These are phyloP conservation scores for Coccinonectria pachysandricola DNA, from an alignment of 2,329 filamentous ascomycete genomes.

Conservation along the genomic window DNA sequence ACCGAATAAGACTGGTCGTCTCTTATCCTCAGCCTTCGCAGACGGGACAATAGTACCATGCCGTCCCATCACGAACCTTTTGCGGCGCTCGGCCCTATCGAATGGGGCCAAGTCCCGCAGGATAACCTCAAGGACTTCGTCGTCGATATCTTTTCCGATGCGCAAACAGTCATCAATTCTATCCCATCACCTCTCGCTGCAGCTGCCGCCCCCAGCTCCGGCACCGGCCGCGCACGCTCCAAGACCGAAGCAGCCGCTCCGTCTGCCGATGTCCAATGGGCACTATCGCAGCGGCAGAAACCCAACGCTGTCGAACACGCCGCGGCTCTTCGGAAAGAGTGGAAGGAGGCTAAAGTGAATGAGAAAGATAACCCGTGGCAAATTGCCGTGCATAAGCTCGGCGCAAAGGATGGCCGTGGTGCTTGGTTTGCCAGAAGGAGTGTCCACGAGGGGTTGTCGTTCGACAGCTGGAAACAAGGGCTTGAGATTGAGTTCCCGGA, in stretches of 20 bases:
- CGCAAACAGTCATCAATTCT: slow-evolving; percentile 65
- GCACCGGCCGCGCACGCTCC: slow-evolving; percentile 40
- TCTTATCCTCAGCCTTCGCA: too few species aligned
- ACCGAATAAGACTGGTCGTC: too few species aligned
- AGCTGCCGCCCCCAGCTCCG: slow-evolving; percentile 31
- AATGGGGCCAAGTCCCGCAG: slow-evolving; percentile 37
- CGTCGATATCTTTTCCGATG: slow-evolving; percentile 50
- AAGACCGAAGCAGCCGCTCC: slow-evolving; percentile 43
- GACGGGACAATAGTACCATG: too few species aligned
- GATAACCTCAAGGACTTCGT: slow-evolving; percentile 45
- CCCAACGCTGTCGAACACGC: slow-evolving; percentile 38
- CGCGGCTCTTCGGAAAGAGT: slow-evolving; percentile 61
- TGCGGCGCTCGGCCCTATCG: slow-evolving; percentile 42
- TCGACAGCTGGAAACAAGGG: slow-evolving; percentile 66
- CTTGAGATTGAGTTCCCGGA: slow-evolving; percentile 72
- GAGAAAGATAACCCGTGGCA: slow-evolving; percentile 64
- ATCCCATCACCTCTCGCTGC: slow-evolving; percentile 41
- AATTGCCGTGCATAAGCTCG: slow-evolving; percentile 71
- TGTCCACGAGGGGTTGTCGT: slow-evolving; percentile 68
- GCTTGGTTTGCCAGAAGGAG: slow-evolving; percentile 84
- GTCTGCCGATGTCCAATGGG: slow-evolving; percentile 41
- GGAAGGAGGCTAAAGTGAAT: slow-evolving; percentile 74
- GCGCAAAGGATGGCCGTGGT: slow-evolving; percentile 69
- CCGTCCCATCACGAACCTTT: slow-evolving; percentile 49
- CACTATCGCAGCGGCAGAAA: slow-evolving; percentile 28